Base-by-base conservation (phyloP, 2,329 filamentous ascomycete genomes). In the Exophiala calicioides region DNA sequence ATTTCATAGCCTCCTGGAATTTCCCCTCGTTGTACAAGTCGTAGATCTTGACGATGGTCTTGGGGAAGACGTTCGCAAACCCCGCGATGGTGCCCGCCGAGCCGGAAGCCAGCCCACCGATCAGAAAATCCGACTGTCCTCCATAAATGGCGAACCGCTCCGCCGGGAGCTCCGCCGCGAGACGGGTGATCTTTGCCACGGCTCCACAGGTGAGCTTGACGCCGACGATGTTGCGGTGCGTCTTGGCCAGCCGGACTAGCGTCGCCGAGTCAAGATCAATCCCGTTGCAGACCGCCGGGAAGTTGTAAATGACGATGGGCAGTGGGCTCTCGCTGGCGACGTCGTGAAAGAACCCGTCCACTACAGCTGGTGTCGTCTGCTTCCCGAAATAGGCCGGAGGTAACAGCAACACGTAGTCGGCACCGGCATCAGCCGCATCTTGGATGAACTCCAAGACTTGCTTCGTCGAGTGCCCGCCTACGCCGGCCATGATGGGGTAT, bases 271-370 rank as follows among this genome's bases (percentile, higher is more conserved):
- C 81, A 16, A 87, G 69, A 60, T 86, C 84, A 2, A 86, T 69
- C 18, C 82, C 83, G 53, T 82, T 82, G 59, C 78, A 83, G 18
- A 86, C 81, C 10, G 70, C 79, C 0, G 83, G 83, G 66, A 85
- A 86, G 64, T 85, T 85, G 65, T 85, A 84, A 5, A 85, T 64
- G 30, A 86, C 73, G 23, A 85, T 68, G 0, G 81, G 81, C 3
- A 85, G 63, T 2, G 72, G 64, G 1, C 69, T 70, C 41, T 68
- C 63, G 8, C 62, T 61, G 0, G 79, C 77, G 3, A 85, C 68
- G 18, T 84, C 75, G 35, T 66, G 65, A 58, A 76, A 85, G 69
- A 85, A 85, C 33, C 68, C 65, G 57, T 77, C 73, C 23, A 85
- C 69, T 15, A 84, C 78, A 10, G 67, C 70, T 20, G 72, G 69